Conservation (phyloP, 1,284 basidiomycete species). For the Apiotrichum veenhuisii region DNA sequence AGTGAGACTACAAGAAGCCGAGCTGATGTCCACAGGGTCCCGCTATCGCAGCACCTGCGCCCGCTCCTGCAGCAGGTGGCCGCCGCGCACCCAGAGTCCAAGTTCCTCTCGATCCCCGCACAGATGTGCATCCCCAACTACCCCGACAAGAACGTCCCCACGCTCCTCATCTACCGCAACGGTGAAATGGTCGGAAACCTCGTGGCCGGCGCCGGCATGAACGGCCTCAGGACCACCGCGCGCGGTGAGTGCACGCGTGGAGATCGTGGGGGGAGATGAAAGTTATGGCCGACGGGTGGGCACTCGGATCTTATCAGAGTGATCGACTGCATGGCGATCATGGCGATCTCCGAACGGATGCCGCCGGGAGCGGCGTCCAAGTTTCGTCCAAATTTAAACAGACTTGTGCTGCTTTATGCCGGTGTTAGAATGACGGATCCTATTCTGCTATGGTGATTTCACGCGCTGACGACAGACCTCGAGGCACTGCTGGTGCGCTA, state of each 20-base stretch:
- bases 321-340: neutral
- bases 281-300: neutral
- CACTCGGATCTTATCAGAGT: neutral
- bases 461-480: slow-evolving; percentile 29
- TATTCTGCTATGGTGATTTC: neutral
- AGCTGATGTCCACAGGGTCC: slow-evolving; percentile 56
- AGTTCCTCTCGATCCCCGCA: slow-evolving; percentile 93
- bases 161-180: slow-evolving; percentile 85
- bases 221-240: slow-evolving; percentile 69
- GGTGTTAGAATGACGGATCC: too few species aligned
- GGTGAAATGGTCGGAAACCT: slow-evolving; percentile 86
- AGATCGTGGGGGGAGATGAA: neutral
- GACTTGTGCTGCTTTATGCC: too few species aligned
- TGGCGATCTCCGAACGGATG: neutral
- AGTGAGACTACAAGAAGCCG: too few species aligned
- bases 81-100: slow-evolving; percentile 77
- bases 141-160: slow-evolving; percentile 86
- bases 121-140: slow-evolving; percentile 95
- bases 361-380: neutral
- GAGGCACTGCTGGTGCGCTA: slow-evolving; percentile 42
- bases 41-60: slow-evolving; percentile 70
- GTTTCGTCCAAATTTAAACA: too few species aligned
- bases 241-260: slow-evolving; percentile 60
- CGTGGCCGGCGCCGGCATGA: slow-evolving; percentile 60
- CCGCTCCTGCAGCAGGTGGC: slow-evolving; percentile 72